Conservation (phyloP, 768 basidiomycete genomes). For the Tulasnella calospora region DNA sequence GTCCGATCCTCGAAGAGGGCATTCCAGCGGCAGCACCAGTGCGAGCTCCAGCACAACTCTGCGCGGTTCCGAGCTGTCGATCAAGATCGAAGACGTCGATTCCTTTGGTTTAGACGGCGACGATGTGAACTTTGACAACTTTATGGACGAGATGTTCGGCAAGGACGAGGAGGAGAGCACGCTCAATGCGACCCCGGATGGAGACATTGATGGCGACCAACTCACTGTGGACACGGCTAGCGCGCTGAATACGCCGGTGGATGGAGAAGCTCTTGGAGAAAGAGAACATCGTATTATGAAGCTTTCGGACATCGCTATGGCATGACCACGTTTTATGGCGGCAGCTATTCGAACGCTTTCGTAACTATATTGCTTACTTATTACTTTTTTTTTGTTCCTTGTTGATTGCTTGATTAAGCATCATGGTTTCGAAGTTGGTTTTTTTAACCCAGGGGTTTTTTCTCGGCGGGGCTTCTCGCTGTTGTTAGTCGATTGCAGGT, state of each 20-base stretch:
- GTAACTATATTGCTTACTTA: background rate
- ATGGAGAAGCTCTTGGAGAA: background rate
- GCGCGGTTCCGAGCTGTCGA: background rate
- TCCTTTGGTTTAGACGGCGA: background rate
- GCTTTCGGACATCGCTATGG: background rate
- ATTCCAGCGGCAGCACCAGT: background rate
- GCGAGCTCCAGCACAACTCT: background rate
- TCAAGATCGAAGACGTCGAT: constrained; percentile 2
- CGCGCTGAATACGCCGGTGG: constrained; percentile 18
- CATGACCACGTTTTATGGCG: background rate
- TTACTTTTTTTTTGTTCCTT: background rate
- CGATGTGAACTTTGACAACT: background rate
- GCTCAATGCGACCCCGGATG: constrained; percentile 7
- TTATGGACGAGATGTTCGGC: constrained; percentile 22
- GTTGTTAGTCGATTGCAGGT: too few relatives aligned
- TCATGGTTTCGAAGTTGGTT: too few relatives aligned
- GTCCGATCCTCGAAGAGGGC: constrained; percentile 1
- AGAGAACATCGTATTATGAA: background rate
- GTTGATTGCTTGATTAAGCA: too few relatives aligned
- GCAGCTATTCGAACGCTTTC: background rate
- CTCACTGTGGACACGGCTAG: constrained; percentile 9
- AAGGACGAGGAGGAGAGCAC: constrained; percentile 22
- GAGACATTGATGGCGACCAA: constrained; percentile 21
- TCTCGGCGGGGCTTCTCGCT: too few relatives aligned
- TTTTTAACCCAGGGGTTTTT: too few relatives aligned